A percentile compares a stretch with the other conserved stretches of the same genome.
These are phyloP conservation scores for Comarum palustre DNA, from an alignment of 306 rosid genomes.

Conservation along the genomic window DNA sequence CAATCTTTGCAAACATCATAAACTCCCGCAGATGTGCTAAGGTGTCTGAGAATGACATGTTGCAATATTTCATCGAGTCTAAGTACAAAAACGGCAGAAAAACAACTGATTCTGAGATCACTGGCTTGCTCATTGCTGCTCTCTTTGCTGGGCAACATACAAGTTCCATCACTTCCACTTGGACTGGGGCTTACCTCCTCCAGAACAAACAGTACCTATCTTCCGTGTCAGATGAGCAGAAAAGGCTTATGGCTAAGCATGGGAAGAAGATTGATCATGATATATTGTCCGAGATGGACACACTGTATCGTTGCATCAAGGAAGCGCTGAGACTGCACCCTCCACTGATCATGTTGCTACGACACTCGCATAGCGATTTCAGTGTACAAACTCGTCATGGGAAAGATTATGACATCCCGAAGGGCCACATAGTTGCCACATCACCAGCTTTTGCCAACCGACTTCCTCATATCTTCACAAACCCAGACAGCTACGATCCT, in stretches of 20 bases:
- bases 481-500: constrained; percentile 81
- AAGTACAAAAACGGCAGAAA: constrained; percentile 91
- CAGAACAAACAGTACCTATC: constrained; percentile 60
- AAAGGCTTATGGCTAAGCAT: constrained; percentile 57
- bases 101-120: constrained; percentile 82
- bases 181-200: constrained; percentile 94
- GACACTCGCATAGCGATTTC: constrained; percentile 82
- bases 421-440: constrained; percentile 92
- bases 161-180: constrained; percentile 91
- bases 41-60: constrained; percentile 81
- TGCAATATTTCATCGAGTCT: constrained; percentile 89
- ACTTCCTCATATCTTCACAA: constrained; percentile 61
- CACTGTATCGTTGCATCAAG: constrained; percentile 71
- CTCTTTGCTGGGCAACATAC: constrained; percentile 93
- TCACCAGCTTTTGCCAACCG: constrained; percentile 94
- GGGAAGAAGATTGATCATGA: constrained; percentile 83
- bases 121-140: constrained; percentile 88
- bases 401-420: constrained; percentile 76
- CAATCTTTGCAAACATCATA: constrained; percentile 70
- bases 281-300: constrained; percentile 92
- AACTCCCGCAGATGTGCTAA: constrained; percentile 52
- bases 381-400: constrained; percentile 73
- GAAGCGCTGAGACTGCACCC: constrained; percentile 98
- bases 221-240: constrained; percentile 75
- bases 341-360: constrained; percentile 79